Evolutionary conservation across 1,284 basidiomycete genomes (phyloP).

Genomic region (Cutaneotrichosporon sp.): DNA sequence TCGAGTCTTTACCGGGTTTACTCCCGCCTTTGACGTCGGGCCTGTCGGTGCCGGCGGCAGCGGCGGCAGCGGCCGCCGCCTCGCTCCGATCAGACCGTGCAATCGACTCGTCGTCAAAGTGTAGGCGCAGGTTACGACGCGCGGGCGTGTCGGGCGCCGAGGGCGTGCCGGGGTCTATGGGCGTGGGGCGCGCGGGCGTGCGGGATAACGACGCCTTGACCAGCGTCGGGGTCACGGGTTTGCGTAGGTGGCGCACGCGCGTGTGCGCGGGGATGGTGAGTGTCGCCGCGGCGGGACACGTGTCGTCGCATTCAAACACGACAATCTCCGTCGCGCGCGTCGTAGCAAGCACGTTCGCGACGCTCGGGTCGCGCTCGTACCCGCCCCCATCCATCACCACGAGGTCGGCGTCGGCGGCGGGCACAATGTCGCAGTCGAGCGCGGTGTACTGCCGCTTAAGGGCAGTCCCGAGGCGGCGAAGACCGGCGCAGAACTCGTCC

Average conservation of each 20-base stretch:
- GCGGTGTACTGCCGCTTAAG: conserved; percentile 31
- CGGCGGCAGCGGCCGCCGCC: no score
- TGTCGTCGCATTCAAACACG: conserved; percentile 29
- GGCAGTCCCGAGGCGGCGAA: conserved; percentile 19
- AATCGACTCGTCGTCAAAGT: conserved; percentile 6
- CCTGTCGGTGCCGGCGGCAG: neutral
- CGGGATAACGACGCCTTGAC: conserved; percentile 25
- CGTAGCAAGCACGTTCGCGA: conserved; percentile 12
- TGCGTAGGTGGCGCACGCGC: conserved; percentile 27
- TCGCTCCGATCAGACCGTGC: neutral
- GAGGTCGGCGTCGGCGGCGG: conserved; percentile 30
- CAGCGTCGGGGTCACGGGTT: conserved; percentile 36
- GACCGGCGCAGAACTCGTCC: conserved; percentile 1
- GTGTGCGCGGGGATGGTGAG: neutral
- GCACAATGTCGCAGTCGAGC: conserved; percentile 31
- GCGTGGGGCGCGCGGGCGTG: neutral
- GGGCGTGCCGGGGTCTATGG: neutral
- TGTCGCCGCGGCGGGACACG: neutral
- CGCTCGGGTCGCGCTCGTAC: conserved; percentile 20
- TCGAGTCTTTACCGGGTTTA: neutral
- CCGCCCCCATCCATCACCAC: conserved; percentile 28
- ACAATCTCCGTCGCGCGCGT: conserved; percentile 28
- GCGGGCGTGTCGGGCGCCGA: neutral
- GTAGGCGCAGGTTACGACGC: conserved; percentile 6
- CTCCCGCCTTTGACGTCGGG: neutral